phyloP scores from a whole-genome alignment of 1,139 yeast genomes.

The Sugiyamaella pinicola region DNA sequence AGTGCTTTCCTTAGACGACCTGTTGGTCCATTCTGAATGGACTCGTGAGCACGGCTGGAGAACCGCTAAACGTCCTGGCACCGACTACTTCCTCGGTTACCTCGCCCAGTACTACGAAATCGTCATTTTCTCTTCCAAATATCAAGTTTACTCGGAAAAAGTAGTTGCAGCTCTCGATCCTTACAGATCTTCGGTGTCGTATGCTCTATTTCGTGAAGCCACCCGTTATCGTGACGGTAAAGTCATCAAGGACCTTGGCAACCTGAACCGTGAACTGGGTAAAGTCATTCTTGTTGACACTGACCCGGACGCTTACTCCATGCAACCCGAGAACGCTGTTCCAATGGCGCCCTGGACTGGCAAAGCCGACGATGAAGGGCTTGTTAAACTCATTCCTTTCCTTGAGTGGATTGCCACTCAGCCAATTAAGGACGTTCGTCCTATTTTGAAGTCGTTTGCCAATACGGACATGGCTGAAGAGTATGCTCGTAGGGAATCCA shows the following conservation, averaged over 20 bases:
- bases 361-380: conserved; percentile 68
- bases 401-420: conserved; percentile 94
- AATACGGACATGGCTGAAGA: conserved; percentile 68
- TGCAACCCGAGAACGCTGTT: conserved; percentile 93
- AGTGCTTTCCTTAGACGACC: conserved; percentile 85
- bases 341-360: conserved; percentile 88
- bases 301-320: conserved; percentile 66
- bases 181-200: conserved; percentile 82
- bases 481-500: conserved; percentile 73
- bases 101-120: conserved; percentile 94
- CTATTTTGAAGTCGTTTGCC: conserved; percentile 70
- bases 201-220: conserved; percentile 87
- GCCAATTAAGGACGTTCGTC: conserved; percentile 87
- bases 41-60: conserved; percentile 93
- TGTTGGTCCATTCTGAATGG: conserved; percentile 92
- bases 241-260: conserved; percentile 69
- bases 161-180: conserved; percentile 91
- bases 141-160: conserved; percentile 83
- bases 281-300: conserved; percentile 82
- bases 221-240: conserved; percentile 89
- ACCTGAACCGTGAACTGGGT: conserved; percentile 85
- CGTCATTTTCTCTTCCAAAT: conserved; percentile 83
- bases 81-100: conserved; percentile 93
- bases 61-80: conserved; percentile 98
- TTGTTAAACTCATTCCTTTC: conserved; percentile 83